A percentile compares a stretch with the other conserved stretches of the same genome.
Evolutionary conservation across 108 stramenopile genomes (phyloP).

Genomic region (Aurantiochytrium sp.): DNA sequence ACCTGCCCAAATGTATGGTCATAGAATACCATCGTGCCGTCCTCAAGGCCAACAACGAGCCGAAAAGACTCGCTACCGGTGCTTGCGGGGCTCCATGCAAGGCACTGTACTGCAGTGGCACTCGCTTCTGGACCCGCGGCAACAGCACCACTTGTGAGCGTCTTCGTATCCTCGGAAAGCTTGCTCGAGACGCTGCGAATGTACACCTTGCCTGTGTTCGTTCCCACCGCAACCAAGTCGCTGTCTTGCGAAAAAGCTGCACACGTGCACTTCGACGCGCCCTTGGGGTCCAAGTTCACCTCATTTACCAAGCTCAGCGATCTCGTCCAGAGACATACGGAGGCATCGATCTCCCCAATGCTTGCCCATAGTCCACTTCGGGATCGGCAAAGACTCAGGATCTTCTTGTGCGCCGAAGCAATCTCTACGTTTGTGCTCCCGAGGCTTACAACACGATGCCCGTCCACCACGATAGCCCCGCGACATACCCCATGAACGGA

Average conservation of each 20-base stretch:
- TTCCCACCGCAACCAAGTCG: not conserved
- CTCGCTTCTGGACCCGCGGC: not conserved
- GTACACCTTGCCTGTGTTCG: not conserved
- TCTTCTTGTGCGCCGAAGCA: not conserved
- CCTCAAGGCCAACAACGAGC: not conserved
- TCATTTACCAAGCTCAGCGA: not conserved
- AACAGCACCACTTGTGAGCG: not conserved
- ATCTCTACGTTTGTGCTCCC: not conserved
- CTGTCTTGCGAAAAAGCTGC: not conserved
- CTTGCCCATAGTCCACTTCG: not conserved
- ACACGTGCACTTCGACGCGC: not conserved
- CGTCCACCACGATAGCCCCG: not conserved
- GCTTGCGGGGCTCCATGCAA: not conserved
- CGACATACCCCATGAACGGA: not conserved
- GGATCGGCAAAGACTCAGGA: not conserved
- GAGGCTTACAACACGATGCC: not conserved
- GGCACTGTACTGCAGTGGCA: not conserved
- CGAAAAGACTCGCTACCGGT: not conserved
- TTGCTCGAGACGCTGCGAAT: not conserved
- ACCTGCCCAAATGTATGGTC: not conserved
- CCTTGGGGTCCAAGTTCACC: not conserved
- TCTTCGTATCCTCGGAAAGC: not conserved
- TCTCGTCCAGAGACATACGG: not conserved
- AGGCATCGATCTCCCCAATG: not conserved
- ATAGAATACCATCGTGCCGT: not conserved